These are phyloP conservation scores for Colletotrichum melonis DNA, from an alignment of 2,329 filamentous ascomycete genomes.

Conservation along the genomic window DNA sequence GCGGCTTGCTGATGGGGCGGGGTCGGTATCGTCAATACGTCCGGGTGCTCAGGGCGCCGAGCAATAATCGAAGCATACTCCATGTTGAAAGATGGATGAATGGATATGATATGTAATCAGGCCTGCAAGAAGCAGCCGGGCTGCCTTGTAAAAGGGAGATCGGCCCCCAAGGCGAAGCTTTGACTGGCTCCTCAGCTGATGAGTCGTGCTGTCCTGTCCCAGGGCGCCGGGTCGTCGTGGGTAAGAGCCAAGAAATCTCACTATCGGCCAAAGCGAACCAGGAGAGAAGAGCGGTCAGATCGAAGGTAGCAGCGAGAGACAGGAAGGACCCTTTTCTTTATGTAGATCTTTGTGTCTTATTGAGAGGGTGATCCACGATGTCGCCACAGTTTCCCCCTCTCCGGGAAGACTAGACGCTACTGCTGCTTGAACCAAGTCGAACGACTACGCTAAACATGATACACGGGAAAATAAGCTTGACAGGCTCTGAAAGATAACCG, in stretches of 20 bases:
- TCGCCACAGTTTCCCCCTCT: constrained; percentile 14
- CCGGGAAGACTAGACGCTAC: constrained; percentile 7
- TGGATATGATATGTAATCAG: no score
- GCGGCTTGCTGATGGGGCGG: constrained; percentile 45
- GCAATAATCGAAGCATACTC: constrained; percentile 19
- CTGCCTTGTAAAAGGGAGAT: background rate
- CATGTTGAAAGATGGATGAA: background rate
- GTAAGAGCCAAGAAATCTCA: constrained; percentile 11
- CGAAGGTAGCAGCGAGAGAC: background rate
- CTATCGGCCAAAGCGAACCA: constrained; percentile 3
- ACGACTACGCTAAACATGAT: constrained; percentile 23
- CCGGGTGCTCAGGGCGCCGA: constrained; percentile 36
- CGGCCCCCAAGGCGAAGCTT: constrained; percentile 15
- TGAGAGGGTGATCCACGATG: constrained; percentile 5
- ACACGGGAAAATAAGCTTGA: constrained; percentile 25
- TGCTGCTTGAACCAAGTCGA: background rate
- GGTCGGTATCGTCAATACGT: constrained; percentile 45
- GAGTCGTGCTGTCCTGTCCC: constrained; percentile 9
- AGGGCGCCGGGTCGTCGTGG: constrained; percentile 16
- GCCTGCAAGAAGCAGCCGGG: background rate
- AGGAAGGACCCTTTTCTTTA: constrained; percentile 10
- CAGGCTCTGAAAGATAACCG: constrained; percentile 9
- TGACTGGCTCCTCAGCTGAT: constrained; percentile 1
- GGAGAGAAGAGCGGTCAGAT: constrained; percentile 13
- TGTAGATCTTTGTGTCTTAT: constrained; percentile 8